Conservation (phyloP, 2,329 filamentous ascomycete species). For the Talaromyces albobiverticillius region DNA sequence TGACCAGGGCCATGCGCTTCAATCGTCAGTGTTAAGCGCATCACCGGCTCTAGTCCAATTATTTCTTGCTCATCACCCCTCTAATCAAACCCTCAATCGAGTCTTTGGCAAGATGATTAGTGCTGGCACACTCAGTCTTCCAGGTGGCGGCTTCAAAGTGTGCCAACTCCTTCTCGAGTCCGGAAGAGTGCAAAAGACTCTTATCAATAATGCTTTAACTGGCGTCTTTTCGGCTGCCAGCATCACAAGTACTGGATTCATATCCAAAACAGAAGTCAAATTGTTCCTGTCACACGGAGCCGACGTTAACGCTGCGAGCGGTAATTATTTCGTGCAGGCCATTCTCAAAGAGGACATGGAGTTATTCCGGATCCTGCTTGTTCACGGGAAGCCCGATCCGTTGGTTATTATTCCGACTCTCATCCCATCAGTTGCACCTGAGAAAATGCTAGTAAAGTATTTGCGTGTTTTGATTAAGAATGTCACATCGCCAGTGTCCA, state of each 20-base stretch:
- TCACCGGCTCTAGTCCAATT: background rate
- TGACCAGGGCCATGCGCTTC: constrained; percentile 21
- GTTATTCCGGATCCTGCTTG: background rate
- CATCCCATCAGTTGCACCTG: constrained; percentile 1
- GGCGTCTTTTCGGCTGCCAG: background rate
- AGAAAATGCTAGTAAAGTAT: background rate
- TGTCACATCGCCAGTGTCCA: background rate
- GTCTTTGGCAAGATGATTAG: constrained; percentile 4
- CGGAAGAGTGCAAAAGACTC: constrained; percentile 4
- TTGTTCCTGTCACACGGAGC: constrained; percentile 4
- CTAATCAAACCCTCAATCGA: background rate
- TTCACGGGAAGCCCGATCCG: background rate
- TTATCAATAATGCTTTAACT: background rate
- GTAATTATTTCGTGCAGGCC: background rate
- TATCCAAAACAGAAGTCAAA: constrained; percentile 2
- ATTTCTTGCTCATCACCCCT: background rate
- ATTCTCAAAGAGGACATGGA: constrained; percentile 2
- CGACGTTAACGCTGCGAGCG: background rate
- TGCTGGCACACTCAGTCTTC: background rate
- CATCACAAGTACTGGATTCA: background rate
- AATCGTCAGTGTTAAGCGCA: background rate
- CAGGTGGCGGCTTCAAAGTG: background rate
- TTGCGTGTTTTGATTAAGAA: background rate
- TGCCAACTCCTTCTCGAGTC: background rate
- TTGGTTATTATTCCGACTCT: background rate